phyloP scores from a whole-genome alignment of 225 moss, liverwort and hornwort species.

The Lunularia cruciata region DNA sequence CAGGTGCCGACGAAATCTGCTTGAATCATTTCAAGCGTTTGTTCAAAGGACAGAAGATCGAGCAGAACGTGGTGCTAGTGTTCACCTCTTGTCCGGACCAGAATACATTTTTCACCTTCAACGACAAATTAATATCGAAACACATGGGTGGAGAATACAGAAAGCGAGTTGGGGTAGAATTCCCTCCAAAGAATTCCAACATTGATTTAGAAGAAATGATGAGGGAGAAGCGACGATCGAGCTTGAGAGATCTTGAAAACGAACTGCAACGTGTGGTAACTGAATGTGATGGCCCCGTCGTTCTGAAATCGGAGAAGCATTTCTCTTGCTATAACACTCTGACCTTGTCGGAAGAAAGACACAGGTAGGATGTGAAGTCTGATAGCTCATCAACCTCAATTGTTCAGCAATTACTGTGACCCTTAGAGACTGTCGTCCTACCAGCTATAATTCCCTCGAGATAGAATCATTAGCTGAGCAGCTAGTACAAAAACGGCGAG shows the following conservation, averaged over 20 bases:
- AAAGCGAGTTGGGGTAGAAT: constrained; percentile 15
- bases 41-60: constrained; percentile 12
- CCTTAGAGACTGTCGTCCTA: too few relatives aligned
- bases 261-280: constrained; percentile 5
- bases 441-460: too few relatives aligned
- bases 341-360: not conserved
- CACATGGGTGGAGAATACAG: constrained; percentile 18
- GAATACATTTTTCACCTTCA: constrained; percentile 7
- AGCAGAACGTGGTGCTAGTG: constrained; percentile 12
- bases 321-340: constrained; percentile 15
- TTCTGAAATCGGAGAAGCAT: not conserved
- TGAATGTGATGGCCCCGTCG: not conserved
- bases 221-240: constrained; percentile 11
- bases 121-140: constrained; percentile 9
- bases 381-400: too few relatives aligned
- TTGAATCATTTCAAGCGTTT: constrained; percentile 17
- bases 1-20: constrained; percentile 25
- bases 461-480: too few relatives aligned
- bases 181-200: not conserved
- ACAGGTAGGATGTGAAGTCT: too few relatives aligned
- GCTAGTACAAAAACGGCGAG: too few relatives aligned
- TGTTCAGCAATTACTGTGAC: too few relatives aligned
- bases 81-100: constrained; percentile 17
- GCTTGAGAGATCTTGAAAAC: constrained; percentile 15
- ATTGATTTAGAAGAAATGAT: constrained; percentile 19